phyloP scores from a whole-genome alignment of 305 asterid species.

The Fraxinus sp. region DNA sequence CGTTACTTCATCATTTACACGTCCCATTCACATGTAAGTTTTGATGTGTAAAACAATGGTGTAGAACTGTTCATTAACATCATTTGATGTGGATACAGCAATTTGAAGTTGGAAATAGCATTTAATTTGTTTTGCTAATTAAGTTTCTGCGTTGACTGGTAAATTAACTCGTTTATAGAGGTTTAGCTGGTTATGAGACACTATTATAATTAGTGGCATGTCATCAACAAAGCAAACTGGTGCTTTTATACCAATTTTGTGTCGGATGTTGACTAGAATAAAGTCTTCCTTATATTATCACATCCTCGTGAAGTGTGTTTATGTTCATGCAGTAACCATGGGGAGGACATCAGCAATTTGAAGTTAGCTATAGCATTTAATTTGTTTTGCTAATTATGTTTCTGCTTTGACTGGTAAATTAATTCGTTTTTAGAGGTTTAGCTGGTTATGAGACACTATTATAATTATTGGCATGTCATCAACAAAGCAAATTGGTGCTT shows the following conservation, averaged over 20 bases:
- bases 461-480: conserved; percentile 32
- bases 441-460: background rate
- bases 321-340: conserved; percentile 19
- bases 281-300: conserved; percentile 3
- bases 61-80: background rate
- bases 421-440: background rate
- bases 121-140: background rate
- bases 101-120: background rate
- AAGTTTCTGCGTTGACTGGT: background rate
- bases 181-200: background rate
- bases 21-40: background rate
- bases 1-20: background rate
- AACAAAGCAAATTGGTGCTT: conserved; percentile 45
- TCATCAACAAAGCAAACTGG: conserved; percentile 57
- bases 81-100: background rate
- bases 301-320: conserved; percentile 3
- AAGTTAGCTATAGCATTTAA: background rate
- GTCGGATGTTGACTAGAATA: conserved; percentile 54
- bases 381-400: background rate
- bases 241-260: conserved; percentile 38
- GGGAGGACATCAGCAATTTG: conserved; percentile 21
- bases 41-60: background rate
- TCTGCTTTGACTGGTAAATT: background rate
- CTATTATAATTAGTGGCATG: background rate
- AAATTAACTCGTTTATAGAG: background rate